Base-by-base conservation (phyloP, 1,139 yeast species). In the Scheffersomyces segobiensis region DNA sequence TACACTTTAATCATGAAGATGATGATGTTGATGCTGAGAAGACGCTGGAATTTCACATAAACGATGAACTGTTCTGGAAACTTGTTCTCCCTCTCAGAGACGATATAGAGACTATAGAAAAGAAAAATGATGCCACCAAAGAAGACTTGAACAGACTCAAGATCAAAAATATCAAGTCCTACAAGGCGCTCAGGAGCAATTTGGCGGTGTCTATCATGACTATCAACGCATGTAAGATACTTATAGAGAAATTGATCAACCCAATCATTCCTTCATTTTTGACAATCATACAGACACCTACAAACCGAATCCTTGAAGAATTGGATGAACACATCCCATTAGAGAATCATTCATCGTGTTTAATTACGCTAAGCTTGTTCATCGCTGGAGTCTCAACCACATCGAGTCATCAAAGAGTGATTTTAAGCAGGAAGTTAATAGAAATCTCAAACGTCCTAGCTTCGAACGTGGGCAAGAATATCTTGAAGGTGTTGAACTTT, bases 301-400 rank as follows among this genome's bases (percentile, higher is more conserved):
- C 74, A 17, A 67, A 68, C 21, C 62, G 60, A 14, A 62, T 71
- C 3, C 60, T 73, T 5, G 56, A 59, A 1, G 71, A 69, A 53
- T 70, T 68, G 53, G 51, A 50, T 18, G 32, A 48, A 1, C 46
- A 56, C n/a, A 53, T 69, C 3, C 62, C 69, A 1, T 55, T 53
- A 7, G 56, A 59, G 18, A 65, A 65, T 50, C 67, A 64, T 50
- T 65, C 71, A 2, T 57, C 61, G 39, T 67, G 71, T 50, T 58
- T 67, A 22, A 56, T 63, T 7, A 56, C 67, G 4, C 55, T 65
- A 55, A 63, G 77, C 14, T 59, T 76, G 19, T 70, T 73, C 52
- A 61, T 75, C 17, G 64, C 70, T 1, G 78, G 78, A 1, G 67
- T 72, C 51, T 68, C 74, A 5, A 59, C 76, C 1, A 61, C 60